Conservation (phyloP, 768 basidiomycete species). For the Crassisporium funariophilum region DNA sequence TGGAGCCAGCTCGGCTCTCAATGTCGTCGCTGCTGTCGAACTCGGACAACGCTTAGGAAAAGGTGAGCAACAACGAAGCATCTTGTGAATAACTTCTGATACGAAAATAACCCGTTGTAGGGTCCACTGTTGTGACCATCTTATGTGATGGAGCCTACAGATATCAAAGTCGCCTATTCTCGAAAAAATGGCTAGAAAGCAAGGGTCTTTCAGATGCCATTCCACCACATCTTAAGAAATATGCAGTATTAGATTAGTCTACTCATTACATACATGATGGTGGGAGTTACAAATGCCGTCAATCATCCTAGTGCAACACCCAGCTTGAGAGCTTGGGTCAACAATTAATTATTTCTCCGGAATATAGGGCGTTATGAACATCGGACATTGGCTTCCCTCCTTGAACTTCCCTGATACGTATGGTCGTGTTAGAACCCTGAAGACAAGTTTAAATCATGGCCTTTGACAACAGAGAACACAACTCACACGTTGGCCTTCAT, state of each 20-base stretch:
- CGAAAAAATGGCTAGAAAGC: conserved; percentile 83
- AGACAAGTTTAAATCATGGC: background rate
- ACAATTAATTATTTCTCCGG: conserved; percentile 2
- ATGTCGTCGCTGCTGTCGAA: conserved; percentile 92
- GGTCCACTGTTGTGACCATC: conserved; percentile 84
- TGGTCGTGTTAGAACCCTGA: conserved; percentile 66
- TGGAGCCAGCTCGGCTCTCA: conserved; percentile 91
- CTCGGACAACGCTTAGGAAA: conserved; percentile 83
- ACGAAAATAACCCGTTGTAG: conserved; percentile 35
- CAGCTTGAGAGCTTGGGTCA: background rate
- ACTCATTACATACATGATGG: background rate
- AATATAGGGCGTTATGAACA: conserved; percentile 46
- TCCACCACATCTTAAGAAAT: conserved; percentile 84
- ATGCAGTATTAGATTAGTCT: conserved; percentile 76
- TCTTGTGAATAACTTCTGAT: background rate
- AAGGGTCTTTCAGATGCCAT: conserved; percentile 81
- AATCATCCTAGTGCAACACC: background rate
- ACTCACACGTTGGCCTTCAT: conserved; percentile 65
- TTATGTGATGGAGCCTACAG: conserved; percentile 96
- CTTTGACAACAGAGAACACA: background rate
- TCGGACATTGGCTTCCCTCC: conserved; percentile 64
- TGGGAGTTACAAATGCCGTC: background rate
- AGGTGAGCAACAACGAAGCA: conserved; percentile 52
- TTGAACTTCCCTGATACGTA: conserved; percentile 55
- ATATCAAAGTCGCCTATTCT: conserved; percentile 96